Evolutionary conservation across 345 rosid genomes (phyloP), one percentile per base, ranked within the genome.

Genomic region (Limnanthes douglasii): DNA sequence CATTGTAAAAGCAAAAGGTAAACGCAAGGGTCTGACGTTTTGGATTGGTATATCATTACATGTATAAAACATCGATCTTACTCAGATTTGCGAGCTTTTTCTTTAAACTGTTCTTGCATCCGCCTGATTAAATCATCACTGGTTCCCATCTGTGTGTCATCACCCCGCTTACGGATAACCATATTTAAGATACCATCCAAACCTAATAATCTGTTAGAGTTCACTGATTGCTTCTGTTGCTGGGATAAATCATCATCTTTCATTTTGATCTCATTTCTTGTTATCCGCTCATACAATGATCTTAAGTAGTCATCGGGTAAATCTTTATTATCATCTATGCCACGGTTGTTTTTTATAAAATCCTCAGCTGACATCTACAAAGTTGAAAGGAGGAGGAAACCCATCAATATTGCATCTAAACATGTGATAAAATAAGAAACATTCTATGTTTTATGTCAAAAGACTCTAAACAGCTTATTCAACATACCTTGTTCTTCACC

Each of bases 111-210:
- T 61, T 84, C 88, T 48, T 75, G 93, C 51, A 79, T 84, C 48
- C 63, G 88, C 81, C 47, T 75, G 46, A 79, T 70, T 31, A 84
- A 72, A 59, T 72, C 75, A 43, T 83, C 86, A 58, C 78, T 75
- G 64, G 95, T 76, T 49, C 75, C 93, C 39, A 71, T 53, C 44
- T 82, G 50, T 56, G 70, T 72, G 62, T 79, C 95, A 52, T 78
- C 86, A 12, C 64, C 39, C 54, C 73, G 84, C 68, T 73, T 79
- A 64, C 95, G 64, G 26, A 54, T 75, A 48, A 78, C 88, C 21
- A 84, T 62, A 58, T 84, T 84, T 41, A 84, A 66, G 56, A 84
- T 84, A 56, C 88, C 88, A 47, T 84, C 95, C 65, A 84, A 66
- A 22, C 93, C 93, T 50, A 84, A 60, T 34, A 79, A 57, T 44